These are phyloP conservation scores for Sanguinoderma infundibulare DNA, from an alignment of 1,284 basidiomycete genomes.

Conservation along the genomic window DNA sequence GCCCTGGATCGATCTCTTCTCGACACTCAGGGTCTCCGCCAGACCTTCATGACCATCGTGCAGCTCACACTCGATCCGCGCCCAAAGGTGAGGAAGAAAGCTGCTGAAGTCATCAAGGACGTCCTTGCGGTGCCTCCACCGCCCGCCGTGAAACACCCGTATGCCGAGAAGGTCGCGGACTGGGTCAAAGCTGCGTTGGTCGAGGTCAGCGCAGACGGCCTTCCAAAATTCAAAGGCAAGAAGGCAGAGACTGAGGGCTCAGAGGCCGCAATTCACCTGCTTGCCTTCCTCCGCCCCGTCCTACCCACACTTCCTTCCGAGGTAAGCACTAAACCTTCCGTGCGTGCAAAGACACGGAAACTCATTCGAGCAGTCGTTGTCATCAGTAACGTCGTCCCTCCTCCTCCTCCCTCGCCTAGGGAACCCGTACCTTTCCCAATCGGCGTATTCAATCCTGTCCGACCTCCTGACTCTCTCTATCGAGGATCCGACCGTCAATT, in stretches of 20 bases:
- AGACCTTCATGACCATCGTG: slow-evolving; percentile 80
- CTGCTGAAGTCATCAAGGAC: slow-evolving; percentile 84
- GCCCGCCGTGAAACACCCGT: slow-evolving; percentile 84
- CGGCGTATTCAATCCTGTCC: slow-evolving; percentile 80
- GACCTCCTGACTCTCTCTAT: slow-evolving; percentile 68
- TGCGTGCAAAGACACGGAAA: slow-evolving; percentile 11
- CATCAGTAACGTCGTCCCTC: slow-evolving; percentile 69
- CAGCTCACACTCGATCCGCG: slow-evolving; percentile 86
- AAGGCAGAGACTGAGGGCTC: slow-evolving; percentile 64
- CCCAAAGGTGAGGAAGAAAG: slow-evolving; percentile 93
- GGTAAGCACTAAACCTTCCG: slow-evolving; percentile 48
- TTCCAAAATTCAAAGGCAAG: slow-evolving; percentile 67
- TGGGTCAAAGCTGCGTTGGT: slow-evolving; percentile 77
- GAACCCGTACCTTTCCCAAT: slow-evolving; percentile 84
- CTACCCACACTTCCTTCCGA: slow-evolving; percentile 67
- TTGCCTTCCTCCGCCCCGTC: slow-evolving; percentile 74
- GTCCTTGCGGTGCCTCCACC: slow-evolving; percentile 77
- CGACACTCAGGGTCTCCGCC: slow-evolving; percentile 70
- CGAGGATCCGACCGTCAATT: slow-evolving; percentile 49
- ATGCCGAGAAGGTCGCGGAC: slow-evolving; percentile 77
- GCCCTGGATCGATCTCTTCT: slow-evolving; percentile 76
- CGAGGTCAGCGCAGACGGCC: slow-evolving; percentile 66
- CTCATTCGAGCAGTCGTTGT: slow-evolving; percentile 59
- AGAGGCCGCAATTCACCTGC: slow-evolving; percentile 82
- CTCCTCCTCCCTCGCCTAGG: slow-evolving; percentile 83